Conservation (phyloP, 805 yeast genomes). For the Yamadazyma nakazawae region DNA sequence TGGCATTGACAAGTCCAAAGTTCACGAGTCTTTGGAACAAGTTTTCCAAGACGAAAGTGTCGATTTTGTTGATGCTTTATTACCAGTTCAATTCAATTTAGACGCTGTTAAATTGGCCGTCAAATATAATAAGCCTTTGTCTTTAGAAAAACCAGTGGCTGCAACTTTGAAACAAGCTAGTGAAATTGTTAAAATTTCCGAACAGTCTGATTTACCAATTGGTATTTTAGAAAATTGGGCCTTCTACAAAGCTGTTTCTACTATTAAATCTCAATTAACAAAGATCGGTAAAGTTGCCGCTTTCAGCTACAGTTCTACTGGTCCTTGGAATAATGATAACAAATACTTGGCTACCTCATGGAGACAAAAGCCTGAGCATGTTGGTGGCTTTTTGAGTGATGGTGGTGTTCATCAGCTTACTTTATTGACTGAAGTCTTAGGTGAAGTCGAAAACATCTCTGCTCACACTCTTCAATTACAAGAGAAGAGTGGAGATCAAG, state of each 20-base stretch:
- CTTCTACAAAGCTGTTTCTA: constrained; percentile 56
- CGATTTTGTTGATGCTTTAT: constrained; percentile 77
- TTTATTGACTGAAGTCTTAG: constrained; percentile 75
- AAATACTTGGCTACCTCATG: constrained; percentile 71
- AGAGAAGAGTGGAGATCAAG: constrained; percentile 76
- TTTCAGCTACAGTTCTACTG: constrained; percentile 72
- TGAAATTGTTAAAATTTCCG: constrained; percentile 68
- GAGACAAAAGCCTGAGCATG: constrained; percentile 88
- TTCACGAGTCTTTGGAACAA: constrained; percentile 61
- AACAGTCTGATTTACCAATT: constrained; percentile 62
- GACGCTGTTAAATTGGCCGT: constrained; percentile 68
- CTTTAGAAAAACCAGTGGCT: constrained; percentile 90
- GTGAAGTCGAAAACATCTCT: constrained; percentile 65
- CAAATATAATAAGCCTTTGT: constrained; percentile 70
- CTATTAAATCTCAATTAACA: constrained; percentile 52
- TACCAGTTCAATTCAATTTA: constrained; percentile 83
- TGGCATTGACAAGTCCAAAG: constrained; percentile 44
- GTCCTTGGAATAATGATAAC: constrained; percentile 59
- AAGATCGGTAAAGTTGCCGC: constrained; percentile 71
- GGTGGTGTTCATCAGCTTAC: constrained; percentile 98
- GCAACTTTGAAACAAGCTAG: constrained; percentile 78
- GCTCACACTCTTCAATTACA: constrained; percentile 79
- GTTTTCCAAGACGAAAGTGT: constrained; percentile 63
- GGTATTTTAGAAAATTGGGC: constrained; percentile 86
- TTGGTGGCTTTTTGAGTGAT: constrained; percentile 89